Conservation (phyloP, 768 basidiomycete genomes). For the Mycena capillaripes region DNA sequence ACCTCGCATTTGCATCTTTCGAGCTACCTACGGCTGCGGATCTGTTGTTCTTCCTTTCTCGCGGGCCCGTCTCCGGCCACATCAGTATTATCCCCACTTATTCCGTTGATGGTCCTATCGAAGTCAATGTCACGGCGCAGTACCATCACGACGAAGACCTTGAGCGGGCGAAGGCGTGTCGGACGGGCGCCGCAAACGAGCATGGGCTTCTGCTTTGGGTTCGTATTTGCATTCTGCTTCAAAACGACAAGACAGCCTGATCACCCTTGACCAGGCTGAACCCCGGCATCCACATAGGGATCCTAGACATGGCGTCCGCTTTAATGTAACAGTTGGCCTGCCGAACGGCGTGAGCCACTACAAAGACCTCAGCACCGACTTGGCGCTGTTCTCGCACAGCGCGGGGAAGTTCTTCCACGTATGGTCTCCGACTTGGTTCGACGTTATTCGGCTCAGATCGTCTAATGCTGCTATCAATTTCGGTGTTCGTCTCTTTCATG, state of each 20-base stretch:
- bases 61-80: conserved; percentile 16
- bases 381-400: conserved; percentile 19
- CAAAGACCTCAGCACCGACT: conserved; percentile 29
- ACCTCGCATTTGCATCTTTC: not conserved
- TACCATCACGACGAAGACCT: not conserved
- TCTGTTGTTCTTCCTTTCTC: conserved; percentile 25
- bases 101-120: conserved; percentile 7
- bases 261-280: conserved; percentile 10
- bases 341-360: conserved; percentile 3
- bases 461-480: conserved; percentile 14
- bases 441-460: conserved; percentile 24
- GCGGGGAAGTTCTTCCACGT: conserved; percentile 14
- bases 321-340: conserved; percentile 19
- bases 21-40: conserved; percentile 13
- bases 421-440: conserved; percentile 20
- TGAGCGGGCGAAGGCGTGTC: conserved; percentile 10
- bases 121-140: conserved; percentile 14
- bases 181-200: conserved; percentile 4
- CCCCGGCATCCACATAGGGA: conserved; percentile 24
- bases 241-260: too few species aligned
- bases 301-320: conserved; percentile 3
- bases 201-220: conserved; percentile 27
- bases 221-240: not conserved
- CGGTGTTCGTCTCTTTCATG: conserved; percentile 5
- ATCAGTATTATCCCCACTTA: not conserved